Base-by-base conservation (phyloP, 2,329 filamentous ascomycete species). In the Apiospora sp. region DNA sequence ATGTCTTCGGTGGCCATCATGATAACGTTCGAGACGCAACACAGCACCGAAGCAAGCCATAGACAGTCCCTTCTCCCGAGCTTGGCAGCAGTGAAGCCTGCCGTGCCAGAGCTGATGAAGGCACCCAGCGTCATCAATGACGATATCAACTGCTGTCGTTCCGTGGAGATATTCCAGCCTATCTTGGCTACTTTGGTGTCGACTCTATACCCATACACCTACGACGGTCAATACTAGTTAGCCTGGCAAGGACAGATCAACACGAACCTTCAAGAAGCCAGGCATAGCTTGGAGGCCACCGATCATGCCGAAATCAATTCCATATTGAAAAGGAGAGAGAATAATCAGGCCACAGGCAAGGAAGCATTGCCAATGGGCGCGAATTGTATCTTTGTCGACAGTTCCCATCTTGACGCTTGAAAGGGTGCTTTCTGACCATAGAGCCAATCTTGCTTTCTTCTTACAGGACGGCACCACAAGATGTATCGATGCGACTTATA, bases 1-100 rank as follows among this genome's bases (percentile, higher is more conserved):
- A 91, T 88, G 71, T 82, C 78, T 8, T 82, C 84, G 0, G 87
- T 89, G 3, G 85, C 83, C 87, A 90, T 90, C 88, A 90, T 90
- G 76, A 90, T 83, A 24, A 89, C 81, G 74, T 89, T 89, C 22
- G 87, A 82, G 4, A 87, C 79, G 74, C 82, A 83, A 74, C 87
- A 88, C 12, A 87, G 78, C 1, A 86, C n/a, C 72, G 86, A 87
- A 1, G 87, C 87, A 4, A 83, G 67, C 78, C 83, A 86, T 19
- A 89, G 80, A 70, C 84, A 85, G 1, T 76, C 44, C 70, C 84
- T 85, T 5, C 86, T 83, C 14, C 86, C 86, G 34, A 87, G 71
- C 44, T 76, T 79, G 12, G 75, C 74, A 16, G 78, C 79, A 22
- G 79, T 75, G 41, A 77, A 71, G 49, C 81, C 82, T 4, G 81